Conservation (phyloP, 805 yeast species). For the Metschnikowia continentalis region DNA sequence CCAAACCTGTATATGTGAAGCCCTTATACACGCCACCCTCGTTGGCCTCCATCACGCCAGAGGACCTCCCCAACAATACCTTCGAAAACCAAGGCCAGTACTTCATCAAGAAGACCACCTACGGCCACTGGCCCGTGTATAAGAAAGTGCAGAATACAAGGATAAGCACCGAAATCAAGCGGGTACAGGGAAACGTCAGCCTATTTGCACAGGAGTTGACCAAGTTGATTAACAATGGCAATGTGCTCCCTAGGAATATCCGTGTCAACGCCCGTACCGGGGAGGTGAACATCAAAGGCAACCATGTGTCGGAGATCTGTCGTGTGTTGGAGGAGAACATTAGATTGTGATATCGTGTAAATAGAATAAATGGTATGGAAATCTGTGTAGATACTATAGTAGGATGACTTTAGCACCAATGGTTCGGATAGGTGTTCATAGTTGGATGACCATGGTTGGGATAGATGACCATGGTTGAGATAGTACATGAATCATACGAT, state of each 20-base stretch:
- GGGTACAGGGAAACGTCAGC: constrained; percentile 62
- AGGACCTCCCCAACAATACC: constrained; percentile 21
- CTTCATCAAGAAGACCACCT: constrained; percentile 46
- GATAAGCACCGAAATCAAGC: constrained; percentile 68
- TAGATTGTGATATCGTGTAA: background rate
- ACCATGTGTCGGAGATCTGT: constrained; percentile 30
- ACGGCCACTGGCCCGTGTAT: constrained; percentile 80
- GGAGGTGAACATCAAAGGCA: constrained; percentile 39
- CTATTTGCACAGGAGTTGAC: constrained; percentile 66
- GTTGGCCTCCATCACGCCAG: constrained; percentile 16
- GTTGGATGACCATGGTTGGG: no score
- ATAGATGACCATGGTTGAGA: no score
- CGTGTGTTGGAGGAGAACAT: constrained; percentile 21
- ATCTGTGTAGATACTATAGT: no score
- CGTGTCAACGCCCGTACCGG: constrained; percentile 33
- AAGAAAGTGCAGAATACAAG: constrained; percentile 61
- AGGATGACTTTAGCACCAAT: no score
- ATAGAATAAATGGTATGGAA: background rate
- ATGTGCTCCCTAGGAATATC: constrained; percentile 29
- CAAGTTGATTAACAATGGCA: constrained; percentile 20
- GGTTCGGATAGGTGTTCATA: no score
- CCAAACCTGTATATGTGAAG: constrained; percentile 14
- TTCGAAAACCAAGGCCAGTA: constrained; percentile 36
- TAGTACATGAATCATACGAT: background rate
- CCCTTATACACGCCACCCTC: constrained; percentile 28